Percentiles rank a stretch among this genome's conserved stretches.
These are phyloP conservation scores for Marchantia polymorpha DNA, from an alignment of 225 moss, liverwort and hornwort species.

Conservation along the genomic window DNA sequence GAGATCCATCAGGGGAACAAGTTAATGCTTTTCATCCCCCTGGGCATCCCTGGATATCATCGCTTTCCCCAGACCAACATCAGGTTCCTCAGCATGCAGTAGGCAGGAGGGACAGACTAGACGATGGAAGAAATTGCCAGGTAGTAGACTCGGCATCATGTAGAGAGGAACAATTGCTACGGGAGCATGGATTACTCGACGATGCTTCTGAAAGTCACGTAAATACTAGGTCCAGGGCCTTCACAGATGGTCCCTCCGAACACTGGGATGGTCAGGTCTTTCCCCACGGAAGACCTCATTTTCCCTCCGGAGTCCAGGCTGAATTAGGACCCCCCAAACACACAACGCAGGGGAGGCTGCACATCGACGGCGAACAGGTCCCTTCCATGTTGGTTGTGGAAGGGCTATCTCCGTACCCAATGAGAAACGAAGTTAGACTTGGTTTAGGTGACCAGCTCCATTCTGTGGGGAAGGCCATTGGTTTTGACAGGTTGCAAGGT, in stretches of 20 bases:
- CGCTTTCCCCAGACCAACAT: constrained; percentile 7
- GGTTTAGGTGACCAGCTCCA: constrained; percentile 11
- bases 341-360: constrained; percentile 11
- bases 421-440: constrained; percentile 17
- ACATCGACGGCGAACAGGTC: constrained; percentile 3
- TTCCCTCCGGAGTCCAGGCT: constrained; percentile 11
- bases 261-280: constrained; percentile 18
- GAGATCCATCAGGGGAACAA: constrained; percentile 23
- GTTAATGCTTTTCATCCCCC: constrained; percentile 15
- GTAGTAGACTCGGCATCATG: constrained; percentile 2
- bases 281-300: constrained; percentile 19
- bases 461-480: constrained; percentile 18
- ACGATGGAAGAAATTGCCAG: constrained; percentile 16
- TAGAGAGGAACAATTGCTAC: constrained; percentile 37
- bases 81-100: constrained; percentile 17
- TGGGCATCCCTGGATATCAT: constrained; percentile 19
- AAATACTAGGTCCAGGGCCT: background rate
- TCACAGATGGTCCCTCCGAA: constrained; percentile 14
- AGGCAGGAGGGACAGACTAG: constrained; percentile 26
- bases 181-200: constrained; percentile 36
- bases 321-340: background rate
- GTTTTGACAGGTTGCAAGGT: constrained; percentile 15
- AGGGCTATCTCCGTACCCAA: background rate
- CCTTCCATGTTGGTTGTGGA: background rate
- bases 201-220: constrained; percentile 4